phyloP scores from a whole-genome alignment of 2,329 filamentous ascomycete genomes.

The Pseudopithomyces maydicus region DNA sequence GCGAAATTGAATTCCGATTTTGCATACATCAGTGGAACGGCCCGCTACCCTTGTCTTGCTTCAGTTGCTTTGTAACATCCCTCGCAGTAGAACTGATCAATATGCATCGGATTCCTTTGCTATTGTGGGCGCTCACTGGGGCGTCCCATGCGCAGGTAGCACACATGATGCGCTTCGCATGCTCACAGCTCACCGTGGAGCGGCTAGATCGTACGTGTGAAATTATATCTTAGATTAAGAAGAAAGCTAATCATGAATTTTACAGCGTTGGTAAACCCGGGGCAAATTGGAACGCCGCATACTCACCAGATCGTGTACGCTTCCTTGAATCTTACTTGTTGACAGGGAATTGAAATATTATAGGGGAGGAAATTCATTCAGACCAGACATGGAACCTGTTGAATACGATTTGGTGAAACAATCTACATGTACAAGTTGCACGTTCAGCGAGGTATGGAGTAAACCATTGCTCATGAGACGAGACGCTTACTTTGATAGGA shows the following conservation, averaged over 20 bases:
- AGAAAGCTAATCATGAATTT: no score
- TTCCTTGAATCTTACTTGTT: background rate
- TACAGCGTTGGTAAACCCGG: slow-evolving; percentile 29
- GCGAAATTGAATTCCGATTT: background rate
- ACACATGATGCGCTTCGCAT: slow-evolving; percentile 32
- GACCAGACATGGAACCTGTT: slow-evolving; percentile 28
- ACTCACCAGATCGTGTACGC: slow-evolving; percentile 33
- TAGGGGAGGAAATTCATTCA: slow-evolving; percentile 30
- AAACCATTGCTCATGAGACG: background rate
- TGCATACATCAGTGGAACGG: background rate
- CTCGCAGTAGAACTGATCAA: background rate
- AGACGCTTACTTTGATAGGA: background rate
- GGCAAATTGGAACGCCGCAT: slow-evolving; percentile 31
- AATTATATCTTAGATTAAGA: no score
- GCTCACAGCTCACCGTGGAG: slow-evolving; percentile 36
- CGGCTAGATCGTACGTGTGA: slow-evolving; percentile 23
- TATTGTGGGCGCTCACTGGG: slow-evolving; percentile 9
- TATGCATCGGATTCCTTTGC: slow-evolving; percentile 12
- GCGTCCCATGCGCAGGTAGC: slow-evolving; percentile 14
- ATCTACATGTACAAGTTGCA: slow-evolving; percentile 37
- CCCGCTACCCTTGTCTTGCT: background rate
- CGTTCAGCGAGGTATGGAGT: slow-evolving; percentile 24
- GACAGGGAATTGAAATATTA: background rate
- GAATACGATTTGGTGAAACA: slow-evolving; percentile 27
- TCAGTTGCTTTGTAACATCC: background rate